Conservation (phyloP, 2,329 filamentous ascomycete genomes). For the Parafenestella ontariensis region DNA sequence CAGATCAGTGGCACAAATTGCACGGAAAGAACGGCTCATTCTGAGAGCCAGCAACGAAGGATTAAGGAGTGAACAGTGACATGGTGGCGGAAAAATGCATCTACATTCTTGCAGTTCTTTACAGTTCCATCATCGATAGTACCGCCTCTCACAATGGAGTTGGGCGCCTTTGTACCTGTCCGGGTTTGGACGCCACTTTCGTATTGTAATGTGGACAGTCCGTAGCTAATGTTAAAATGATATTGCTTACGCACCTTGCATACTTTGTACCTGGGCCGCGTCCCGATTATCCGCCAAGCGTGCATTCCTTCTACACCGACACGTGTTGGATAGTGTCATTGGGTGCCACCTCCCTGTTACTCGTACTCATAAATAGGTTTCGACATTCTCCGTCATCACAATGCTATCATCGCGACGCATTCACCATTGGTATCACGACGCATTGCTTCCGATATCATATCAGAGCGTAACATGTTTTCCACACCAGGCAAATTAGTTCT, state of each 20-base stretch:
- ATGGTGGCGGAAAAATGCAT: slow-evolving; percentile 9
- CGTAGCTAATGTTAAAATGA: slow-evolving; percentile 17
- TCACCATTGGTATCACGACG: neutral
- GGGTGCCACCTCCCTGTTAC: neutral
- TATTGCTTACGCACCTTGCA: slow-evolving; percentile 6
- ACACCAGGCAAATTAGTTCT: neutral
- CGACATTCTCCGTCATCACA: neutral
- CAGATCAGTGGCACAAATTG: slow-evolving; percentile 27
- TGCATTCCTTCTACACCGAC: neutral
- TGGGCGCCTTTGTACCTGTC: slow-evolving; percentile 10
- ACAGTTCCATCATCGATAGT: slow-evolving; percentile 5
- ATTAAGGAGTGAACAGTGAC: neutral
- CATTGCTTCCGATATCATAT: neutral
- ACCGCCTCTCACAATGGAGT: slow-evolving; percentile 19
- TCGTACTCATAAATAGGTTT: neutral
- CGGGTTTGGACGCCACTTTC: slow-evolving; percentile 4
- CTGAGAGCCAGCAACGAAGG: slow-evolving; percentile 7
- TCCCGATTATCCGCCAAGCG: slow-evolving; percentile 7
- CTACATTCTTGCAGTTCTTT: slow-evolving; percentile 6
- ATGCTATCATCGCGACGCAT: neutral
- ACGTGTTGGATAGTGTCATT: too few relatives aligned
- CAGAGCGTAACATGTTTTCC: neutral
- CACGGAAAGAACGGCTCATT: slow-evolving; percentile 13
- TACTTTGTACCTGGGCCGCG: neutral
- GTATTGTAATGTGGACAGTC: slow-evolving; percentile 4